Evolutionary conservation across 1,284 basidiomycete genomes (phyloP).

Genomic region (Moesziomyces aphidis): DNA sequence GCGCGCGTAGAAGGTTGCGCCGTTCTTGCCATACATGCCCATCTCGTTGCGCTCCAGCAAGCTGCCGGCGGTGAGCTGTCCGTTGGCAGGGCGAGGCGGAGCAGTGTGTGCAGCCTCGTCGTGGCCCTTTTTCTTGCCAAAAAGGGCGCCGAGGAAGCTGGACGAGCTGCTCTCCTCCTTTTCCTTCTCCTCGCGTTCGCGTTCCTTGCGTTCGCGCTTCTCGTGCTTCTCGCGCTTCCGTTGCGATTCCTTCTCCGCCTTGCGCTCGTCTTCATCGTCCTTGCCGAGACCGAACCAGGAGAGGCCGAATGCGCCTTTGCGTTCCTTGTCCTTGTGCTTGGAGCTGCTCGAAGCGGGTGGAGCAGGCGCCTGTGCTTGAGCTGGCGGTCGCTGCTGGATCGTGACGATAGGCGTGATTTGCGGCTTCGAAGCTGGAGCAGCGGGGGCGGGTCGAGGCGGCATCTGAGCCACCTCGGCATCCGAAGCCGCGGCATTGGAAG

Average conservation of each 20-base stretch:
- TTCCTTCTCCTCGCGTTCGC: conserved; percentile 49
- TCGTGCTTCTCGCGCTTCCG: conserved; percentile 52
- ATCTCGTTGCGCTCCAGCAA: conserved; percentile 45
- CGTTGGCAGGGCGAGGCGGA: conserved; percentile 21
- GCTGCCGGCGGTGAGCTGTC: conserved; percentile 58
- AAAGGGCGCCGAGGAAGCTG: conserved; percentile 60
- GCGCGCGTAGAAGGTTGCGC: conserved; percentile 74
- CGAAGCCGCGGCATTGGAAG: not conserved
- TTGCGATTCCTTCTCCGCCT: conserved; percentile 45
- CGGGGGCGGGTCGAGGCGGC: conserved; percentile 14
- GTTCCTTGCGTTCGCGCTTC: conserved; percentile 53
- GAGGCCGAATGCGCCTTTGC: conserved; percentile 58
- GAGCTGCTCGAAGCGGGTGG: conserved; percentile 11
- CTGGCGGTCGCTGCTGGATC: conserved; percentile 15
- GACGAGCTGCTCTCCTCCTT: conserved; percentile 53
- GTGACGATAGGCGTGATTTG: conserved; percentile 24
- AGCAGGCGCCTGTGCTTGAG: conserved; percentile 6
- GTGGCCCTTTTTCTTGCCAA: conserved; percentile 61
- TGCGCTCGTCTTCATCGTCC: conserved; percentile 60
- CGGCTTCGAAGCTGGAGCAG: conserved; percentile 3
- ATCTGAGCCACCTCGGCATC: not conserved
- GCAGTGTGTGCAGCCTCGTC: conserved; percentile 24
- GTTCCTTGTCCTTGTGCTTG: conserved; percentile 58
- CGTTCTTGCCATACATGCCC: conserved; percentile 26
- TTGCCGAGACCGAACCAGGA: conserved; percentile 65